phyloP scores from a whole-genome alignment of 192 early-diverging fungal species.

The Gigaspora rosea region DNA sequence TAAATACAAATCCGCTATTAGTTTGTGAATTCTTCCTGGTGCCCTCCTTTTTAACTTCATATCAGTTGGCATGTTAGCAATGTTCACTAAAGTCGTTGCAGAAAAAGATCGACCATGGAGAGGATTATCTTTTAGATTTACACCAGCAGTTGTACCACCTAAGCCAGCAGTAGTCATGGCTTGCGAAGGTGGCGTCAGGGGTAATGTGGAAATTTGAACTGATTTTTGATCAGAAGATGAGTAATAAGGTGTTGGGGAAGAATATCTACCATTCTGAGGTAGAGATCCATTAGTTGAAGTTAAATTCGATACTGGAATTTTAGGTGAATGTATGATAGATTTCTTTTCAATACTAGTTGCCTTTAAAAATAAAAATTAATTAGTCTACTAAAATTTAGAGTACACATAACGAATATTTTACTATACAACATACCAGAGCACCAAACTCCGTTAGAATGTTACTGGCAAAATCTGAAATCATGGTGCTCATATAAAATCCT shows the following conservation, averaged over 20 bases:
- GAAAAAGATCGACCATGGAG: slow-evolving; percentile 44
- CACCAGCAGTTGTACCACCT: slow-evolving; percentile 22
- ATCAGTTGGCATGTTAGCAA: slow-evolving; percentile 39
- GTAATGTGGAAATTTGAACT: slow-evolving; percentile 31
- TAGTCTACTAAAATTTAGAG: not conserved
- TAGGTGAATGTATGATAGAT: slow-evolving; percentile 56
- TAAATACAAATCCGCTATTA: slow-evolving; percentile 74
- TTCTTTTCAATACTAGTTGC: slow-evolving; percentile 61
- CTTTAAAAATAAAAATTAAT: slow-evolving; percentile 27
- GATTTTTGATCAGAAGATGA: slow-evolving; percentile 38
- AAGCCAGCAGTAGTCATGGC: slow-evolving; percentile 48
- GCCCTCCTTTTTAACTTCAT: slow-evolving; percentile 60
- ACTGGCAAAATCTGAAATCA: slow-evolving; percentile 79
- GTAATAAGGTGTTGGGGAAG: slow-evolving; percentile 5
- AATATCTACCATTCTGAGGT: slow-evolving; percentile 28
- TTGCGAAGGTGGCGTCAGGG: slow-evolving; percentile 45
- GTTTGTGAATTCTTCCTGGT: slow-evolving; percentile 69
- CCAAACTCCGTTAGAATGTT: slow-evolving; percentile 70
- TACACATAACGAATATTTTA: not conserved
- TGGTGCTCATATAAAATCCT: slow-evolving; percentile 71
- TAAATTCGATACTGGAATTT: slow-evolving; percentile 33
- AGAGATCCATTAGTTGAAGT: slow-evolving; percentile 24
- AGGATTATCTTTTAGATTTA: slow-evolving; percentile 33
- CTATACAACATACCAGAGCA: slow-evolving; percentile 50
- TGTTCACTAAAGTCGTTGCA: slow-evolving; percentile 34